Conservation (phyloP, 495 filamentous ascomycete genomes). For the Penicillium herquei region DNA sequence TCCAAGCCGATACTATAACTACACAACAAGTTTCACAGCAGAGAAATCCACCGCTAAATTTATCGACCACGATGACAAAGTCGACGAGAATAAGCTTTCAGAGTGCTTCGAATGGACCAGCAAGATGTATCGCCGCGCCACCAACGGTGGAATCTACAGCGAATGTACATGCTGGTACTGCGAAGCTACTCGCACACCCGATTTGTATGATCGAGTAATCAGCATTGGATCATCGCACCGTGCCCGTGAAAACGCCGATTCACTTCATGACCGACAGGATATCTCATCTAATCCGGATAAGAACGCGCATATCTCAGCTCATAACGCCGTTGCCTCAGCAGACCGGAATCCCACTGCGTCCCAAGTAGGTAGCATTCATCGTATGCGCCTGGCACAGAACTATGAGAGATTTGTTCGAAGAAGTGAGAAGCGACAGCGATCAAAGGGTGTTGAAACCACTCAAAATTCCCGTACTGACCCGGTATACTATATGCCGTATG, state of each 20-base stretch:
- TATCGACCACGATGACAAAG: conserved; percentile 84
- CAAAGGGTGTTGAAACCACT: conserved; percentile 27
- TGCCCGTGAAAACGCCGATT: conserved; percentile 40
- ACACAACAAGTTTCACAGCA: conserved; percentile 24
- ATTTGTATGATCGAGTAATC: conserved; percentile 48
- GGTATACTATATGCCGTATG: conserved; percentile 29
- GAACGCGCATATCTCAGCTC: conserved; percentile 70
- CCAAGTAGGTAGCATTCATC: conserved; percentile 9
- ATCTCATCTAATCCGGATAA: conserved; percentile 56
- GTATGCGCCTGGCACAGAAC: conserved; percentile 36
- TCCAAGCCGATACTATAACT: conserved; percentile 59
- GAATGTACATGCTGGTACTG: conserved; percentile 91
- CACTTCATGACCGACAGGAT: conserved; percentile 47
- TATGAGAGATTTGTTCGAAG: conserved; percentile 63
- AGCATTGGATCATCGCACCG: conserved; percentile 26
- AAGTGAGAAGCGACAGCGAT: conserved; percentile 57
- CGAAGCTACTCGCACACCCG: conserved; percentile 67
- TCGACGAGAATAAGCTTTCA: conserved; percentile 63
- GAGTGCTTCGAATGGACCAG: conserved; percentile 71
- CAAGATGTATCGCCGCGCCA: conserved; percentile 61
- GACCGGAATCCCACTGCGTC: conserved; percentile 9
- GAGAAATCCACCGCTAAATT: conserved; percentile 32
- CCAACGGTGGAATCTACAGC: conserved; percentile 63
- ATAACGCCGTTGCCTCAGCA: conserved; percentile 53
- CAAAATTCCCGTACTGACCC: conserved; percentile 29